These are phyloP conservation scores for Scolecobasidium constrictum DNA, from an alignment of 2,329 filamentous ascomycete species.

Conservation along the genomic window DNA sequence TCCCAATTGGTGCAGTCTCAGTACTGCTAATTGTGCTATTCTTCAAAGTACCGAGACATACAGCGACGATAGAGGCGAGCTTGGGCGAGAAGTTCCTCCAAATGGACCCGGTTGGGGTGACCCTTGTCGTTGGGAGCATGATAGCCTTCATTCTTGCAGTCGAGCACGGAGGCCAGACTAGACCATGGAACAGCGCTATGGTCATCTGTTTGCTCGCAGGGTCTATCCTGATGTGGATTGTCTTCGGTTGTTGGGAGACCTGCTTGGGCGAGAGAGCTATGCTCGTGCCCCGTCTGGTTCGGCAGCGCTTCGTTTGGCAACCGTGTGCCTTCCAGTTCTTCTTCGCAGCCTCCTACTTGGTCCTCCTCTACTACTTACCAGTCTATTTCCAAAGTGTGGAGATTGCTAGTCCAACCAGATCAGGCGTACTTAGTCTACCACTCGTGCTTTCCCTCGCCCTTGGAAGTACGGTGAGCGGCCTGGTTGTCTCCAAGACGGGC, in stretches of 20 bases:
- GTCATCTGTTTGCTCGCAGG: slow-evolving; percentile 15
- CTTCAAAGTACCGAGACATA: slow-evolving; percentile 13
- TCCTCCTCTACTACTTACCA: no score
- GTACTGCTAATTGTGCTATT: slow-evolving; percentile 13
- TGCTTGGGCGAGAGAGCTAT: slow-evolving; percentile 17
- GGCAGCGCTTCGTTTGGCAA: slow-evolving; percentile 1
- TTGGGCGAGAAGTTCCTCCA: no score
- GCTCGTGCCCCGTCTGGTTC: slow-evolving; percentile 14
- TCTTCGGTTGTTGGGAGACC: slow-evolving; percentile 24
- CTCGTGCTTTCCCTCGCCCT: no score
- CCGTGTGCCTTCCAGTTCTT: slow-evolving; percentile 10
- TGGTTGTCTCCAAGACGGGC: no score
- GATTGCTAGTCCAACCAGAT: slow-evolving; percentile 24
- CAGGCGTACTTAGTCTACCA: slow-evolving; percentile 24
- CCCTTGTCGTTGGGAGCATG: no score
- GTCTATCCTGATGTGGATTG: slow-evolving; percentile 9
- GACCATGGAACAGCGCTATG: slow-evolving; percentile 20
- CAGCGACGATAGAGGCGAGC: no score
- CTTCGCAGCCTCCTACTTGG: no score
- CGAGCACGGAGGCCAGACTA: slow-evolving; percentile 34
- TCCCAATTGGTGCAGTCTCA: slow-evolving; percentile 14
- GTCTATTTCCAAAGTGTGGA: slow-evolving; percentile 34
- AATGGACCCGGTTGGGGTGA: no score
- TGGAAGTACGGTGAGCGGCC: no score
- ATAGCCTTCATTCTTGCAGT: slow-evolving; percentile 27